Percentiles rank a stretch among this genome's conserved stretches.
These are phyloP conservation scores for Colletotrichum abscissum DNA, from an alignment of 2,329 filamentous ascomycete genomes.

Conservation along the genomic window DNA sequence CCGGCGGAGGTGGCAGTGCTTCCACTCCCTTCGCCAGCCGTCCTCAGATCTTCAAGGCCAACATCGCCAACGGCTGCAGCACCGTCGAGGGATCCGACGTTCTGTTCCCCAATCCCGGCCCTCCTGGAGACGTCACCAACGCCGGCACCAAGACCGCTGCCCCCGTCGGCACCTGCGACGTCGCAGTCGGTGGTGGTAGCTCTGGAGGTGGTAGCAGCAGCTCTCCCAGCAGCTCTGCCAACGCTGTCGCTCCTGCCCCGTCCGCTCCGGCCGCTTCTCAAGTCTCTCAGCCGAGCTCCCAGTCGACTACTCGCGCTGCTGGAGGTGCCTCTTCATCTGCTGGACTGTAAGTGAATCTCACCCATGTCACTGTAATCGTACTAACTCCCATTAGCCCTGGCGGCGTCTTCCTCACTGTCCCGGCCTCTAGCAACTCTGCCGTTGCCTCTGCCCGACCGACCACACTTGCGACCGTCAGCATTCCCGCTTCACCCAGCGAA, in stretches of 20 bases:
- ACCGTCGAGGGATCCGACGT: constrained; percentile 69
- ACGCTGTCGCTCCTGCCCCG: constrained; percentile 37
- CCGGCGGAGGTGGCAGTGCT: constrained; percentile 48
- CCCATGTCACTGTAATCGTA: constrained; percentile 15
- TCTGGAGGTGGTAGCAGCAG: constrained; percentile 37
- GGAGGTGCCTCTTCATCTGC: constrained; percentile 34
- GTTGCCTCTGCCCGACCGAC: constrained; percentile 35
- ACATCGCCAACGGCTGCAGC: constrained; percentile 69
- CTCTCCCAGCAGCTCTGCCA: constrained; percentile 6
- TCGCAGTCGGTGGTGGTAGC: constrained; percentile 46
- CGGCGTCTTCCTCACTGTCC: constrained; percentile 55
- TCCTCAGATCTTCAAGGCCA: constrained; percentile 78
- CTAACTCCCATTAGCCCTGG: constrained; percentile 49
- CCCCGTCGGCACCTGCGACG: constrained; percentile 50
- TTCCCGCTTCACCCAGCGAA: constrained; percentile 37
- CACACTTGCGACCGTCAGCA: constrained; percentile 41
- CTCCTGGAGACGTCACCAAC: constrained; percentile 55
- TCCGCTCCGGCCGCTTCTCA: constrained; percentile 32
- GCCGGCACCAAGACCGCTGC: constrained; percentile 48
- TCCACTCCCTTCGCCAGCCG: constrained; percentile 60
- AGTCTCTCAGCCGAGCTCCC: constrained; percentile 4
- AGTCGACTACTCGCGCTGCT: constrained; percentile 29
- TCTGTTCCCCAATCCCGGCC: constrained; percentile 74
- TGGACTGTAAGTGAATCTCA: constrained; percentile 41
- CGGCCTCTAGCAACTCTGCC: constrained; percentile 36